Percentiles rank a stretch among this genome's conserved stretches.
Evolutionary conservation across 1,284 basidiomycete genomes (phyloP).

Genomic region (Phellopilus nigrolimitatus): DNA sequence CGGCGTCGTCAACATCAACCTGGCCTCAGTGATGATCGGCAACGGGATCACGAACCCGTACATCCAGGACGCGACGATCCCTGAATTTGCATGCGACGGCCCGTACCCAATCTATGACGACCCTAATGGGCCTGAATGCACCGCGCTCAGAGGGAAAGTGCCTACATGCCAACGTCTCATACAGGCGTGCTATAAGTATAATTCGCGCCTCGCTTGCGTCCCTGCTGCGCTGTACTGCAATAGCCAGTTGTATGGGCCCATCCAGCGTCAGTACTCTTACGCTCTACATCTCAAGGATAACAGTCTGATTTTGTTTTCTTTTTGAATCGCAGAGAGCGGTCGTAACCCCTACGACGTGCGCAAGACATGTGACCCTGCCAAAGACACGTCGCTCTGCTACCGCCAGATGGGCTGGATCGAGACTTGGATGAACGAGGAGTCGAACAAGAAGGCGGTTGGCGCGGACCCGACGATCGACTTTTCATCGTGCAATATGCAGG

Average conservation of each 20-base stretch:
- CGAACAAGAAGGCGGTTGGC: slow-evolving; percentile 72
- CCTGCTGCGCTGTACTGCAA: slow-evolving; percentile 62
- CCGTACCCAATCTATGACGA: slow-evolving; percentile 71
- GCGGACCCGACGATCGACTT: slow-evolving; percentile 59
- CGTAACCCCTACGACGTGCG: slow-evolving; percentile 84
- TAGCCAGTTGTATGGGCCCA: slow-evolving; percentile 48
- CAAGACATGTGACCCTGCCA: slow-evolving; percentile 61
- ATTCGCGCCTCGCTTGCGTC: slow-evolving; percentile 55
- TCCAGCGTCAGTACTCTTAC: slow-evolving; percentile 54
- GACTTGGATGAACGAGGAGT: slow-evolving; percentile 68
- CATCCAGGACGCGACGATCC: slow-evolving; percentile 68
- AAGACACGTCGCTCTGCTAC: slow-evolving; percentile 73
- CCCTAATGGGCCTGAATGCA: slow-evolving; percentile 64
- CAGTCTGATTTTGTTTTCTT: slow-evolving; percentile 21
- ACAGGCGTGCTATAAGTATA: slow-evolving; percentile 57
- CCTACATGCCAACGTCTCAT: slow-evolving; percentile 69
- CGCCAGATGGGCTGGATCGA: slow-evolving; percentile 77
- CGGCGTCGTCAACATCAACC: slow-evolving; percentile 58
- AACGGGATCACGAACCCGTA: slow-evolving; percentile 81
- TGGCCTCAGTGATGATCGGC: slow-evolving; percentile 75
- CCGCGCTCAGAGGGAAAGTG: slow-evolving; percentile 56
- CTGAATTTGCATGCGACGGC: slow-evolving; percentile 79
- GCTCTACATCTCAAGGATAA: slow-evolving; percentile 20
- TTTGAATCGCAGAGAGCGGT: slow-evolving; percentile 34
- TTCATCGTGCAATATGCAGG: slow-evolving; percentile 51